Base-by-base conservation (phyloP, 2,329 filamentous ascomycete species). In the Aspergillus brunneoviolaceus region DNA sequence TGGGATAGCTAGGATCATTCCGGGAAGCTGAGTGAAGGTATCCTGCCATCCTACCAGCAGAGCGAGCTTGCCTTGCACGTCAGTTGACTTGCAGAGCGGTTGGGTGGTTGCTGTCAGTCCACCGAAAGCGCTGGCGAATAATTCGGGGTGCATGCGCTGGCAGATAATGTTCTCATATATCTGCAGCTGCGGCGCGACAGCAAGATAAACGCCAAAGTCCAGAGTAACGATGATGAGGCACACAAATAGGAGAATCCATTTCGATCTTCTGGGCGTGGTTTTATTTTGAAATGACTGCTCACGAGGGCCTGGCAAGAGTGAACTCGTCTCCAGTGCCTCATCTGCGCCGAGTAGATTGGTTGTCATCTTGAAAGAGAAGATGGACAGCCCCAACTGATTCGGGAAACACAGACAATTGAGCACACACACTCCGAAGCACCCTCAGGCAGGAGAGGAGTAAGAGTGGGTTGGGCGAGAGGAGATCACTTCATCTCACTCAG, bases 101-200 rank as follows among this genome's bases (percentile, higher is more conserved):
- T 16, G 52, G 51, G 33, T 47, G 19, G 21, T 23, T 49, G 27
- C 33, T 42, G 42, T 21, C 3, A 55, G 25, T 7, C 25, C 11
- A 16, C 27, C 27, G 29, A 39, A 23, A n/a, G 1, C 31, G 29
- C 16, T 7, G 25, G 39, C 42, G 2, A 49, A 55, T n/a, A 55
- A 9, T 42, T 60, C 52, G 5, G 61, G 60, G 42, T 63, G 57
- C 31, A 64, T 35, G 23, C 39, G 51, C 19, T 53, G 60, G n/a
- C 60, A 64, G 55, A 64, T 59, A 33, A 62, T 58, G n/a, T 45
- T 49, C 57, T 64, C 62, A 33, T 57, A 54, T 9, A 62, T 55
- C 49, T 60, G 57, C 11, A 57, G 58, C 49, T 62, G 62, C 5
- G 62, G 62, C n/a, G 62, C 60, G 21, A 62, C 23, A 19, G 60